Evolutionary conservation across 164 flowering plant genomes (phyloP), one percentile per base, ranked within the genome.

Genomic region (Aristolochia contorta): DNA sequence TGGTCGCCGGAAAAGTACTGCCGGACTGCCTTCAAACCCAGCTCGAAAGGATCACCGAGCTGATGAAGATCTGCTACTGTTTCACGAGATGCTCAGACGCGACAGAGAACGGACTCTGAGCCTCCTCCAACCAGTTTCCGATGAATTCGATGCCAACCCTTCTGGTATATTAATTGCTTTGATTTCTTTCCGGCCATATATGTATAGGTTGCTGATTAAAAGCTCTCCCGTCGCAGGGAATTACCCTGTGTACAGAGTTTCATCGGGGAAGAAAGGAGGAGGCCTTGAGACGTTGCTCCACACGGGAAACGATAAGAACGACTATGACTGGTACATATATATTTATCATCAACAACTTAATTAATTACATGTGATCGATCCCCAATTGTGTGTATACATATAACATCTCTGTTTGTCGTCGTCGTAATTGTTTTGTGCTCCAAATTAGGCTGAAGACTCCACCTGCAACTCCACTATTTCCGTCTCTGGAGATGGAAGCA

Each of bases 391-490:
- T 19, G 16, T 50, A 7, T 16, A 50, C 6, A 22, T 7, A 50
- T 16, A 4, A 13, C 27, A 25, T 16, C 18, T 56, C 16, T 56
- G 20, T 23, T 30, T 22, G 13, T 15, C 12, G 14, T 22, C 27
- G 56, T 9, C 24, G 27, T n/a, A n/a, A n/a, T 14, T 25, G 6
- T 49, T 19, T 56, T 48, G 52, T 27, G 30, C 5, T 27, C 30
- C 5, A 27, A 27, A 27, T 27, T 27, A 83, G 86, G 91, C 63
- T 85, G 25, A 85, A 85, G 60, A 85, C 91, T 20, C 87, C 91
- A 43, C 87, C 91, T n/a, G 85, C 84, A 14, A 83, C 91, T 66
- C 91, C 91, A 62, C 71, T 83, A 6, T 82, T 85, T 60, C 84
- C 83, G 45, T 82, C 87, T 14, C 67, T 82, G 16, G 91, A 85